Evolutionary conservation across 2,329 filamentous ascomycete species (phyloP), one percentile per base, ranked within the genome.

Genomic region (Chaetomiaceae sp.): DNA sequence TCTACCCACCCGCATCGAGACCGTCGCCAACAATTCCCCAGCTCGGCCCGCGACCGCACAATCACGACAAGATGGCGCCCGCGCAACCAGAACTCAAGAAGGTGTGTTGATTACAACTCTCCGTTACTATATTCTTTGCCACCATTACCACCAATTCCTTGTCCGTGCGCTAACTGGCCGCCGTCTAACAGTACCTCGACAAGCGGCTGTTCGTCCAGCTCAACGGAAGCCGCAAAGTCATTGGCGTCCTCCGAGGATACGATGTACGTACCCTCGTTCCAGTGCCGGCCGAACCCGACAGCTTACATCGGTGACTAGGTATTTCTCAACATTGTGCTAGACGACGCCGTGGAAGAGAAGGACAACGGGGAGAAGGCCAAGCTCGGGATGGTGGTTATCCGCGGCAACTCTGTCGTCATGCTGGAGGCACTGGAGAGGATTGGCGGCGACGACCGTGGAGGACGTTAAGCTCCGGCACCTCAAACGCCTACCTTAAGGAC

Each of bases 81-180:
- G 91, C 94, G 71, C 94, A 97, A 76, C 94, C 94, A 66, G 95
- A 99, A 78, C 83, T 99, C 59, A 99, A 97, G 77, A 99, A 97
- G 85, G 94, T 95, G 74, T 9, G 54, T 51, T 10, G n/a, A n/a
- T n/a, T n/a, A n/a, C n/a, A n/a, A n/a, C n/a, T n/a, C n/a, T n/a
- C n/a, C n/a, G n/a, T n/a, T n/a, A n/a, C n/a, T n/a, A n/a, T n/a
- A n/a, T n/a, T n/a, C n/a, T n/a, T n/a, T n/a, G n/a, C n/a, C n/a
- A n/a, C n/a, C n/a, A 20, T 23, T 6, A 14, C 27, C 16, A 16
- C 18, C 27, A 13, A 32, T 7, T 33, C n/a, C 16, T 18, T 7
- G 16, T 6, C 14, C 4, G 6, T 20, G 3, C 33, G 37, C 58
- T 56, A 48, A 59, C 46, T 30, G 5, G 2, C 32, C 23, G 33